phyloP scores from a whole-genome alignment of 805 yeast genomes.

The Saccharomycopsis schoenii region DNA sequence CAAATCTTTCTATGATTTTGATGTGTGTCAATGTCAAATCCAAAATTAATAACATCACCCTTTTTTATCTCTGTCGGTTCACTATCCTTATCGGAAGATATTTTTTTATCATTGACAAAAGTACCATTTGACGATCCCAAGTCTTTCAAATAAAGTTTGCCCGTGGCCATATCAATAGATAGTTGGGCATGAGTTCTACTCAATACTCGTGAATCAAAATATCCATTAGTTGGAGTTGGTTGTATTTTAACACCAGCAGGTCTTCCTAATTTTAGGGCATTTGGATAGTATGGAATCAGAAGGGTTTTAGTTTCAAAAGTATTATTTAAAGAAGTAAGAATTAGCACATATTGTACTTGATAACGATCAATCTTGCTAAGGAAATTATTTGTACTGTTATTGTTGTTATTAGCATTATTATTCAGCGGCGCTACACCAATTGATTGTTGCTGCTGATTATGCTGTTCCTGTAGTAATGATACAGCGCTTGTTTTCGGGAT shows the following conservation, averaged over 20 bases:
- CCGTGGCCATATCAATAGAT: slow-evolving; percentile 54
- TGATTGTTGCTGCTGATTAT: neutral
- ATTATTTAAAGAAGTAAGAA: slow-evolving; percentile 66
- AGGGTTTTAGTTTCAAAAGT: slow-evolving; percentile 75
- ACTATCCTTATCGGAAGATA: slow-evolving; percentile 42
- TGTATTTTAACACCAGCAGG: slow-evolving; percentile 55
- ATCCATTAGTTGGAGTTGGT: slow-evolving; percentile 71
- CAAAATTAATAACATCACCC: slow-evolving; percentile 88
- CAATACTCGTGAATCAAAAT: slow-evolving; percentile 86
- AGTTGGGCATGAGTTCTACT: slow-evolving; percentile 91
- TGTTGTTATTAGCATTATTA: neutral
- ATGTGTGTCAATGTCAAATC: slow-evolving; percentile 72
- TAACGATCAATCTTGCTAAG: slow-evolving; percentile 13
- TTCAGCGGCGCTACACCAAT: neutral
- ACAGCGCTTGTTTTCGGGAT: neutral
- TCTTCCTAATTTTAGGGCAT: slow-evolving; percentile 78
- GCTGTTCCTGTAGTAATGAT: neutral
- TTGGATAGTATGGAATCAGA: slow-evolving; percentile 73
- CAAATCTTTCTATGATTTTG: slow-evolving; percentile 70
- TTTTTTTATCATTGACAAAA: slow-evolving; percentile 67
- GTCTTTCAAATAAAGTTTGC: slow-evolving; percentile 70
- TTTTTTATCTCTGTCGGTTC: slow-evolving; percentile 52
- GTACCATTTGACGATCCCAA: slow-evolving; percentile 93
- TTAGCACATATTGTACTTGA: slow-evolving; percentile 42
- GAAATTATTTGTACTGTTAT: neutral